phyloP scores from a whole-genome alignment of 768 basidiomycete genomes.

The Agaricus blazei region DNA sequence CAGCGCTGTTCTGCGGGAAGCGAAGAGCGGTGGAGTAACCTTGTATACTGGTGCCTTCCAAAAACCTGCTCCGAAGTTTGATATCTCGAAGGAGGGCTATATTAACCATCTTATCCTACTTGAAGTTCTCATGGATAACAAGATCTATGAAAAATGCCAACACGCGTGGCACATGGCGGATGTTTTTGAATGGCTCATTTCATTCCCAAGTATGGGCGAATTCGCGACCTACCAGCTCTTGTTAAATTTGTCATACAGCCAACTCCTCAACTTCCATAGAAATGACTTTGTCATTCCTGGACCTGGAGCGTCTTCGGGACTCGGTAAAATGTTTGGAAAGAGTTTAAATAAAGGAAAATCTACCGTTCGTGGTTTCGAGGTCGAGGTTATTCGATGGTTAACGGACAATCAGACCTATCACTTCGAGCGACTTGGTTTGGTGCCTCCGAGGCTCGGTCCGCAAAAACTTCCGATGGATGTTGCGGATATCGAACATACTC shows the following conservation, averaged over 20 bases:
- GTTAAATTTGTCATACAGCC: conserved; percentile 53
- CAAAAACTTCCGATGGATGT: conserved; percentile 48
- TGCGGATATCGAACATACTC: conserved; percentile 71
- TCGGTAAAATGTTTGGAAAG: conserved; percentile 61
- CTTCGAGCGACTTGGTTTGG: conserved; percentile 53
- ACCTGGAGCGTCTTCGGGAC: conserved; percentile 59
- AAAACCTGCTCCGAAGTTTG: conserved; percentile 62
- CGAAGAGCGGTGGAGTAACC: conserved; percentile 29
- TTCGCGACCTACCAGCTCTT: conserved; percentile 71
- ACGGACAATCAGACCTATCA: conserved; percentile 53
- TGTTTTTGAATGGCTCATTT: conserved; percentile 52
- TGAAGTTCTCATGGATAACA: conserved; percentile 52
- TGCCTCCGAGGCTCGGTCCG: conserved; percentile 48
- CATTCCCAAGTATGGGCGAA: conserved; percentile 68
- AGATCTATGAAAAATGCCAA: conserved; percentile 44
- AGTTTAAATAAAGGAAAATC: conserved; percentile 26
- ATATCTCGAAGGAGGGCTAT: conserved; percentile 32
- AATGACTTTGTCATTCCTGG: conserved; percentile 70
- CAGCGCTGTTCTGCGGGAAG: conserved; percentile 40
- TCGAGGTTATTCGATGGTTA: conserved; percentile 62
- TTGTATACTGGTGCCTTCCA: conserved; percentile 72
- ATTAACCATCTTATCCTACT: conserved; percentile 62
- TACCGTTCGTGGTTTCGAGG: conserved; percentile 35
- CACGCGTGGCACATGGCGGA: conserved; percentile 55
- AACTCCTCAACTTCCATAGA: conserved; percentile 54